These are phyloP conservation scores for Cyberlindnera mycetangii DNA, from an alignment of 805 yeast genomes.

Conservation along the genomic window DNA sequence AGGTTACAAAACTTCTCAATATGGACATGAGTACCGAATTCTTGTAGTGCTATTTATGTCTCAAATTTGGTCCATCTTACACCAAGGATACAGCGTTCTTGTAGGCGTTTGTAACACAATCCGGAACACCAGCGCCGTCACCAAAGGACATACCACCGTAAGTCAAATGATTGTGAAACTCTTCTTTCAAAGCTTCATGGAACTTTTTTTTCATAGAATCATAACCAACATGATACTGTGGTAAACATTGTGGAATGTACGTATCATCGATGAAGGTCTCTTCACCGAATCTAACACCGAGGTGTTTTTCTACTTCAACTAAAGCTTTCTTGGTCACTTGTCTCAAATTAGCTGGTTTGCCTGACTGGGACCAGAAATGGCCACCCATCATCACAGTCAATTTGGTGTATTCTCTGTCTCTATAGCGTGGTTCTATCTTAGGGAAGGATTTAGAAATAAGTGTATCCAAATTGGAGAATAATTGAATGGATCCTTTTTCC, in stretches of 20 bases:
- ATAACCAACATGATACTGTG: conserved; percentile 77
- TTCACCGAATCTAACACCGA: conserved; percentile 22
- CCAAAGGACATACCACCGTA: conserved; percentile 82
- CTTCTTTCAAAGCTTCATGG: conserved; percentile 30
- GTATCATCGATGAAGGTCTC: conserved; percentile 24
- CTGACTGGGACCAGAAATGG: conserved; percentile 37
- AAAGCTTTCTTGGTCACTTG: conserved; percentile 24
- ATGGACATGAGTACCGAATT: not conserved
- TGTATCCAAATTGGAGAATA: conserved; percentile 21
- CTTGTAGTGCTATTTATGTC: too few relatives aligned
- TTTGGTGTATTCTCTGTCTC: conserved; percentile 48
- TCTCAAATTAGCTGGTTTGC: conserved; percentile 27
- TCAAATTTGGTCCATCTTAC: not conserved
- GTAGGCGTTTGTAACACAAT: conserved; percentile 66
- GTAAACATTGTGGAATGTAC: conserved; percentile 62
- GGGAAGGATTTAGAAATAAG: conserved; percentile 14
- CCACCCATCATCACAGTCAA: conserved; percentile 93
- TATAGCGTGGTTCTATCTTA: conserved; percentile 9
- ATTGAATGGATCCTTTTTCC: conserved; percentile 49
- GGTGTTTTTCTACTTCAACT: conserved; percentile 34
- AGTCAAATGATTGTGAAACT: conserved; percentile 42
- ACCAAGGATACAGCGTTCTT: conserved; percentile 42
- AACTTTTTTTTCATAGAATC: conserved; percentile 38
- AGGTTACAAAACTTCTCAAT: not conserved
- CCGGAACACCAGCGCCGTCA: conserved; percentile 86